Base-by-base conservation (phyloP, 495 filamentous ascomycete genomes). In the Penicillium tannophilum region DNA sequence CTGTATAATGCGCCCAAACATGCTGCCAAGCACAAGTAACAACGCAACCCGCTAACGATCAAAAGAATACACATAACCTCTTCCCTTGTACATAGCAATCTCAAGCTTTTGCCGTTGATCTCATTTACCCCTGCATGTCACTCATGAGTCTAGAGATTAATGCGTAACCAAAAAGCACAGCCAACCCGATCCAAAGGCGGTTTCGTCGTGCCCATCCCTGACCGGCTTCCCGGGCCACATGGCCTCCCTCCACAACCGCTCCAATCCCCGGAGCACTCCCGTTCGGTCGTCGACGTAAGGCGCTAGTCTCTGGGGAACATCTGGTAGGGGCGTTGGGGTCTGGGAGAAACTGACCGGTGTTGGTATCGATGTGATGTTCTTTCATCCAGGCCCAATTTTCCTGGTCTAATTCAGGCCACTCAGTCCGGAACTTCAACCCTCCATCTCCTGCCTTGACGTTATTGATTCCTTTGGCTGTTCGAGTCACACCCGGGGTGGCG, bases 341-440 rank as follows among this genome's bases (percentile, higher is more conserved):
- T 19, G 74, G 76, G 52, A 72, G 73, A 60, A 83, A 82, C 55
- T 81, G 81, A 11, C 93, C 93, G 10, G 90, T 94, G 20, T 73
- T 73, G n/a, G 84, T 79, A 74, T 98, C 91, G 62, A 98, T 85
- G 36, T 85, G 83, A 62, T 90, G 85, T 60, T 91, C 86, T 56
- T 83, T 85, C 82, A 98, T 92, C 93, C 91, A 97, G 59, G 84
- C 85, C 90, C 89, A 93, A 65, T 98, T 98, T 77, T 95, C 92
- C 63, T 84, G 75, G 66, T 98, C 92, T 42, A 96, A 62, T 56
- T 97, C 94, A 35, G 90, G 84, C 93, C 93, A 98, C 77, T 98
- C 91, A 6, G 81, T 75, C 51, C 86, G 81, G 67, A 98, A 98
- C 72, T 93, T 94, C 55, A 90, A 84, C 0, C 94, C 94, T 3